These are phyloP conservation scores for Uncinocarpus reesii DNA, from an alignment of 2,329 filamentous ascomycete genomes.

Conservation along the genomic window DNA sequence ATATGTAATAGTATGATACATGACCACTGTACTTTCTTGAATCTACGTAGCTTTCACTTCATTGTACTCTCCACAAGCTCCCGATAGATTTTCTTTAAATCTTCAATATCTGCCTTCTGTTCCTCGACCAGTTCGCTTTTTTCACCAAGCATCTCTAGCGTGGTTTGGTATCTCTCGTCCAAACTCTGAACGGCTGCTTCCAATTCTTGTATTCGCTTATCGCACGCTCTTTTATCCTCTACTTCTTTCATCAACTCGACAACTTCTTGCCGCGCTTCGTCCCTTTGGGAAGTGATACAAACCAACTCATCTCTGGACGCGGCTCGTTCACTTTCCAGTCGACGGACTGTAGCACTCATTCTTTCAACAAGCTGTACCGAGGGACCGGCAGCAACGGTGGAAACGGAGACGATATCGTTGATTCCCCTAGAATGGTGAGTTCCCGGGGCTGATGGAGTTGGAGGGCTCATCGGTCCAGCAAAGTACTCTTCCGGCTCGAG, in stretches of 20 bases:
- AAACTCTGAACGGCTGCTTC: conserved; percentile 59
- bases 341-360: conserved; percentile 85
- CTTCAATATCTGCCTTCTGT: conserved; percentile 73
- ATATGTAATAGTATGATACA: neutral
- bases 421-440: conserved; percentile 47
- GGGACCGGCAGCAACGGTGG: conserved; percentile 79
- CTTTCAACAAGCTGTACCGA: conserved; percentile 91
- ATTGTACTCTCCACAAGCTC: conserved; percentile 81
- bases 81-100: conserved; percentile 93
- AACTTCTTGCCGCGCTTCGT: conserved; percentile 87
- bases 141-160: conserved; percentile 88
- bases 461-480: conserved; percentile 25
- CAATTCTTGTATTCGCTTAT: conserved; percentile 51
- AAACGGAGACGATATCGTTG: conserved; percentile 78
- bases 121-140: conserved; percentile 94
- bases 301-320: conserved; percentile 76
- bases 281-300: conserved; percentile 70
- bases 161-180: conserved; percentile 74
- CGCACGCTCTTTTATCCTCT: conserved; percentile 56
- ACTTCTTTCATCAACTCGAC: conserved; percentile 78
- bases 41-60: conserved; percentile 49
- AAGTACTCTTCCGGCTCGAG: conserved; percentile 42
- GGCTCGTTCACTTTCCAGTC: conserved; percentile 84
- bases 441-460: conserved; percentile 32
- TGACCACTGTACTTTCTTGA: too few species aligned